phyloP scores from a whole-genome alignment of 306 rosid species.

The Gillenia trifoliata region DNA sequence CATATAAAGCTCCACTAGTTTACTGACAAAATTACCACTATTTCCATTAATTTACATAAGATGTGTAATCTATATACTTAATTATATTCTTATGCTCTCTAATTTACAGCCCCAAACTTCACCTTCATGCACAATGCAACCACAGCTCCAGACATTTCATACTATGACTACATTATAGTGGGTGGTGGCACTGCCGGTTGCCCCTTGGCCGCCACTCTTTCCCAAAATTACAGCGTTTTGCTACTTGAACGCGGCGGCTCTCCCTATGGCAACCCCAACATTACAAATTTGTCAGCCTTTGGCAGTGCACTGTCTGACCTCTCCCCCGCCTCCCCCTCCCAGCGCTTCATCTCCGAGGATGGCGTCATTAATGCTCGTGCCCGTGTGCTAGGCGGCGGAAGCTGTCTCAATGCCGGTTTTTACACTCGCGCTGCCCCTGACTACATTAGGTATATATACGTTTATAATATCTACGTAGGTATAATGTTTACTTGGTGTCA shows the following conservation, averaged over 20 bases:
- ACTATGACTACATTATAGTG: slow-evolving; percentile 69
- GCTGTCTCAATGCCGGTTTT: slow-evolving; percentile 72
- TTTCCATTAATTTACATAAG: background rate
- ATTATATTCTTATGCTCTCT: background rate
- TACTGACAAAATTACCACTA: no score
- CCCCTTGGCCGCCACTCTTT: slow-evolving; percentile 74
- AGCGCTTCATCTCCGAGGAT: slow-evolving; percentile 72
- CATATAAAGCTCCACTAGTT: no score
- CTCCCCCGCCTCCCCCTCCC: slow-evolving; percentile 66
- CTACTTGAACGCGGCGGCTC: slow-evolving; percentile 74
- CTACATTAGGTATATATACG: slow-evolving; percentile 32
- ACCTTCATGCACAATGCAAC: slow-evolving; percentile 53
- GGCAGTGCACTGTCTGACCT: slow-evolving; percentile 57
- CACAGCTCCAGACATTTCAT: slow-evolving; percentile 36
- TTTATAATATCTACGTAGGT: background rate
- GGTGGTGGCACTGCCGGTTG: slow-evolving; percentile 91
- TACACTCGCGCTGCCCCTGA: slow-evolving; percentile 57
- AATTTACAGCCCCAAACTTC: slow-evolving; percentile 39
- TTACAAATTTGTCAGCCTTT: slow-evolving; percentile 48
- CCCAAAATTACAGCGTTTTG: slow-evolving; percentile 63
- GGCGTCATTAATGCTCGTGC: slow-evolving; percentile 76
- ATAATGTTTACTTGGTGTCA: background rate
- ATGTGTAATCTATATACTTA: background rate
- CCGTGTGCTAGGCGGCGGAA: slow-evolving; percentile 75
- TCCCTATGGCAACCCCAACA: slow-evolving; percentile 69